A percentile compares a stretch with the other conserved stretches of the same genome.
phyloP scores from a whole-genome alignment of 2,329 filamentous ascomycete species.

The Polytolypa hystricis region DNA sequence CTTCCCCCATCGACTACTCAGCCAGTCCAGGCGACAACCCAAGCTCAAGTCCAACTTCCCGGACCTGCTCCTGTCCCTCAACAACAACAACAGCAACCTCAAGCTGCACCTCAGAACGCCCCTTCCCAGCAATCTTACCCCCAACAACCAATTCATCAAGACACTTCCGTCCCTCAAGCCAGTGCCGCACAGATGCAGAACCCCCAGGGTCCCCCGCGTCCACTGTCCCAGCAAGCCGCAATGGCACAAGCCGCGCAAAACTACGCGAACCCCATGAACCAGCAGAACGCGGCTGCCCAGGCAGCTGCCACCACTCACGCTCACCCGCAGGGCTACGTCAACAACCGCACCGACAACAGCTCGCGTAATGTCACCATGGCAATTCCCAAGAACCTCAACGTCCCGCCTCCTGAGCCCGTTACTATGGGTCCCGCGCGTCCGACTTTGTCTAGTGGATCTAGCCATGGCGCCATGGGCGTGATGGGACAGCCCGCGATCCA shows the following conservation, averaged over 20 bases:
- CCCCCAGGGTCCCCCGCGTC: conserved; percentile 28
- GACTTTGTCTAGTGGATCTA: conserved; percentile 68
- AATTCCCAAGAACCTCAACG: conserved; percentile 70
- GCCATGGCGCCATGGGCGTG: conserved; percentile 64
- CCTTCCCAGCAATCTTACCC: not conserved
- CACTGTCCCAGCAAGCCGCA: conserved; percentile 36
- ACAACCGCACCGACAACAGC: conserved; percentile 30
- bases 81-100: conserved; percentile 10
- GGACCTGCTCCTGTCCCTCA: conserved; percentile 15
- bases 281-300: conserved; percentile 18
- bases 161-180: conserved; percentile 20
- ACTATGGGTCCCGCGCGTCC: conserved; percentile 61
- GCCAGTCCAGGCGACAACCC: conserved; percentile 21
- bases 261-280: conserved; percentile 26
- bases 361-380: conserved; percentile 55
- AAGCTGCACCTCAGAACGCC: conserved; percentile 1
- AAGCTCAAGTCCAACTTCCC: conserved; percentile 20
- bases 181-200: conserved; percentile 24
- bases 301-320: conserved; percentile 25
- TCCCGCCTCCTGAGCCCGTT: conserved; percentile 62
- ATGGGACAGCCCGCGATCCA: conserved; percentile 78
- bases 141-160: conserved; percentile 19
- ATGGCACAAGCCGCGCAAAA: conserved; percentile 35
- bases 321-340: conserved; percentile 32
- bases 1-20: conserved; percentile 28